Evolutionary conservation across 257 asterid species (phyloP).

Genomic region (Solanum pinnatisectum): DNA sequence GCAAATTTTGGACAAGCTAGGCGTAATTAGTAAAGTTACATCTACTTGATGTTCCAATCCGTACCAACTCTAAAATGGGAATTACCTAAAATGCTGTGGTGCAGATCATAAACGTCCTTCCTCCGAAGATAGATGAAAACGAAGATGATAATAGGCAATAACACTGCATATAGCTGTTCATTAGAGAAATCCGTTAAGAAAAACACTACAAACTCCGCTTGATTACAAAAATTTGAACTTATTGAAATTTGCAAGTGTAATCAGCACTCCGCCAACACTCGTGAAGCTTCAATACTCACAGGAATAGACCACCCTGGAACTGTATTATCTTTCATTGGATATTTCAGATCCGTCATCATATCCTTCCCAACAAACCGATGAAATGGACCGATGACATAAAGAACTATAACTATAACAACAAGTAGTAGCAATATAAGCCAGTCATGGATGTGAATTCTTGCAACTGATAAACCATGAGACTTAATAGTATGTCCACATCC

Average conservation of each 20-base stretch:
- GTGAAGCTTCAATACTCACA: constrained; percentile 23
- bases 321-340: constrained; percentile 70
- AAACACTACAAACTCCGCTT: background rate
- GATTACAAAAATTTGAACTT: background rate
- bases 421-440: constrained; percentile 72
- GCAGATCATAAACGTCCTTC: constrained; percentile 73
- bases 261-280: background rate
- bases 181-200: background rate
- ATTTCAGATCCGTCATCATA: constrained; percentile 73
- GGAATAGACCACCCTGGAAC: constrained; percentile 86
- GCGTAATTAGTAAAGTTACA: background rate
- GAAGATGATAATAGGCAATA: constrained; percentile 62
- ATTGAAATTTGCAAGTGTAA: background rate
- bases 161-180: constrained; percentile 54
- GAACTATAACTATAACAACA: constrained; percentile 27
- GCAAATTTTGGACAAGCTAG: constrained; percentile 1
- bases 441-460: constrained; percentile 54
- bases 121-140: constrained; percentile 53
- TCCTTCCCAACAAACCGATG: constrained; percentile 63
- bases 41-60: background rate
- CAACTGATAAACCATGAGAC: constrained; percentile 66
- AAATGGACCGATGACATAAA: constrained; percentile 48
- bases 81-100: constrained; percentile 66
- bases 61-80: background rate
- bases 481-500: constrained; percentile 46